Percentiles rank a stretch among this genome's conserved stretches.
Evolutionary conservation across 192 early-diverging fungal genomes (phyloP).

Genomic region (Podila verticillata): DNA sequence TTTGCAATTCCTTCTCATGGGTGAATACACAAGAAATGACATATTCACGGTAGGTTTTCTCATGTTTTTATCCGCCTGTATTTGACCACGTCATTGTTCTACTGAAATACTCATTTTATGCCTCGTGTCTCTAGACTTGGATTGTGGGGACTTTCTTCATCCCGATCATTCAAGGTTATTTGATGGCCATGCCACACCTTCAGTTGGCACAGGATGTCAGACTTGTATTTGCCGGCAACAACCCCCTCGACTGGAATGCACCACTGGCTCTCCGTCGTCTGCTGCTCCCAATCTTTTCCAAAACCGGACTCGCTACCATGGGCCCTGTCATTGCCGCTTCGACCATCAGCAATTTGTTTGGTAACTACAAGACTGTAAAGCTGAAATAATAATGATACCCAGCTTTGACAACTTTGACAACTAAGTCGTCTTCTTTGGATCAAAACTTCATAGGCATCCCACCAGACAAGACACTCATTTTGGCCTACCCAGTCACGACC

Average conservation of each 20-base stretch:
- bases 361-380: not conserved
- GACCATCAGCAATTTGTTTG: not conserved
- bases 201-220: conserved; percentile 33
- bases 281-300: conserved; percentile 16
- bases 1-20: conserved; percentile 47
- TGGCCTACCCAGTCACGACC: conserved; percentile 8
- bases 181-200: conserved; percentile 65
- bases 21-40: conserved; percentile 29
- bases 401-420: not conserved
- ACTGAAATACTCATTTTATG: not conserved
- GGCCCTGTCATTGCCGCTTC: conserved; percentile 13
- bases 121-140: conserved; percentile 66
- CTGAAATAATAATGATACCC: too few species aligned
- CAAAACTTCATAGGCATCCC: conserved; percentile 1
- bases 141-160: conserved; percentile 77
- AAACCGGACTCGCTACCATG: not conserved
- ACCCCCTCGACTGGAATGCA: conserved; percentile 25
- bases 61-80: not conserved
- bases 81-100: not conserved
- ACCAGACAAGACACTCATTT: conserved; percentile 6
- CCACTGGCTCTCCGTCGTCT: conserved; percentile 16
- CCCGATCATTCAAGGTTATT: conserved; percentile 69
- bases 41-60: conserved; percentile 57
- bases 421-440: not conserved
- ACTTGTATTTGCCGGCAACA: conserved; percentile 15